phyloP scores from a whole-genome alignment of 371 early-diverging fungal genomes.

The Mucor sp. region DNA sequence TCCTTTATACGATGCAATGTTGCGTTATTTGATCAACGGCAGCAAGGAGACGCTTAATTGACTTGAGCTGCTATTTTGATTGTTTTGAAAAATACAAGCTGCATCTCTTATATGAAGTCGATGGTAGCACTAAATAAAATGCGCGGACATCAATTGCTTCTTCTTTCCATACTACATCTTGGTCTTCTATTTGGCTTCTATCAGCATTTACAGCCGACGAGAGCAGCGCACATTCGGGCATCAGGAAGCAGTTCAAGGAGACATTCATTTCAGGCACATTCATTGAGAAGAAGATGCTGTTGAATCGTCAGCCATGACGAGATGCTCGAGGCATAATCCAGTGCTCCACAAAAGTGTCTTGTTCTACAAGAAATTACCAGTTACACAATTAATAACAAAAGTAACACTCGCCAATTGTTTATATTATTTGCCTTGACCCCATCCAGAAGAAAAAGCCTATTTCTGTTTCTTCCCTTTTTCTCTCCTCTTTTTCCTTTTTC shows the following conservation, averaged over 20 bases:
- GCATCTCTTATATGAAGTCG: not conserved
- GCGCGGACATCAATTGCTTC: not conserved
- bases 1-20: not conserved
- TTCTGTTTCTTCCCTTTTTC: not conserved
- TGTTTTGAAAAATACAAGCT: not conserved
- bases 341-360: not conserved
- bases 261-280: not conserved
- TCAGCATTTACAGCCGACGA: too few species aligned
- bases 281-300: not conserved
- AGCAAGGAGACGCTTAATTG: not conserved
- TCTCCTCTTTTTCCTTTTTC: not conserved
- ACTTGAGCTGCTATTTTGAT: not conserved
- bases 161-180: not conserved
- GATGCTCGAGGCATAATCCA: not conserved
- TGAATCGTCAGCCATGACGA: not conserved
- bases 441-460: not conserved
- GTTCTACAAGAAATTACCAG: not conserved
- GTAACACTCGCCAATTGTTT: not conserved
- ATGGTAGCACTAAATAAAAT: not conserved
- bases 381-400: constrained; percentile 1
- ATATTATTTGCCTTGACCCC: not conserved
- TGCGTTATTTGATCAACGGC: not conserved
- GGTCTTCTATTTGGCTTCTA: not conserved
- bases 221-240: not conserved
- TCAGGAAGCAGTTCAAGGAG: not conserved